These are phyloP conservation scores for Lactarius vividus DNA, from an alignment of 768 basidiomycete genomes.

Conservation along the genomic window DNA sequence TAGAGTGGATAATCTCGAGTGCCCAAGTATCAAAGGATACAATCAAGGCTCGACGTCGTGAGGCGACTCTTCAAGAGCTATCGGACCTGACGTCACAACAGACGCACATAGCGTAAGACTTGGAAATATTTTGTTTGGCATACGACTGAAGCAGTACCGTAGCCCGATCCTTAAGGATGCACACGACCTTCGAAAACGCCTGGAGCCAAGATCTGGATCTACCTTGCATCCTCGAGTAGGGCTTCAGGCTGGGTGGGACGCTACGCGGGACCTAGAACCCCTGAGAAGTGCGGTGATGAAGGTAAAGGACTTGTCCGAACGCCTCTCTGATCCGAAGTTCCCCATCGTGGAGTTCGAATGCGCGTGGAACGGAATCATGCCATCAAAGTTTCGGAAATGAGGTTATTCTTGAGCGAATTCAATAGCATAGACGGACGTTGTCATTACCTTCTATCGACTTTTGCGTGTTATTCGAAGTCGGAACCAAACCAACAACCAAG, in stretches of 20 bases:
- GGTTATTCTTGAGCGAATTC: no score
- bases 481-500: no score
- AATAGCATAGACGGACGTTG: no score
- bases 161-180: conserved; percentile 8
- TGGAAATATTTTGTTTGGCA: background rate
- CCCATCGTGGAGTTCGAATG: conserved; percentile 12
- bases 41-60: conserved; percentile 1
- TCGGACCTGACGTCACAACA: background rate
- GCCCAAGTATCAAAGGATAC: background rate
- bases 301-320: conserved; percentile 4
- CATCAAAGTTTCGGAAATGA: no score
- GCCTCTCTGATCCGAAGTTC: conserved; percentile 1
- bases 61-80: conserved; percentile 5
- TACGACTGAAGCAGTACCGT: background rate
- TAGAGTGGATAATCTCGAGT: conserved; percentile 9
- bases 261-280: background rate
- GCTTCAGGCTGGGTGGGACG: background rate
- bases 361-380: conserved; percentile 22
- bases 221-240: background rate
- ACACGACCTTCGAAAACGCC: background rate
- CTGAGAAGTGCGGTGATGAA: conserved; percentile 7
- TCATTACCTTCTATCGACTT: no score
- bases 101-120: conserved; percentile 1
- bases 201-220: conserved; percentile 5
- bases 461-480: no score